A percentile compares a stretch with the other conserved stretches of the same genome.
These are phyloP conservation scores for Lactarius akahatsu DNA, from an alignment of 768 basidiomycete species.

Conservation along the genomic window DNA sequence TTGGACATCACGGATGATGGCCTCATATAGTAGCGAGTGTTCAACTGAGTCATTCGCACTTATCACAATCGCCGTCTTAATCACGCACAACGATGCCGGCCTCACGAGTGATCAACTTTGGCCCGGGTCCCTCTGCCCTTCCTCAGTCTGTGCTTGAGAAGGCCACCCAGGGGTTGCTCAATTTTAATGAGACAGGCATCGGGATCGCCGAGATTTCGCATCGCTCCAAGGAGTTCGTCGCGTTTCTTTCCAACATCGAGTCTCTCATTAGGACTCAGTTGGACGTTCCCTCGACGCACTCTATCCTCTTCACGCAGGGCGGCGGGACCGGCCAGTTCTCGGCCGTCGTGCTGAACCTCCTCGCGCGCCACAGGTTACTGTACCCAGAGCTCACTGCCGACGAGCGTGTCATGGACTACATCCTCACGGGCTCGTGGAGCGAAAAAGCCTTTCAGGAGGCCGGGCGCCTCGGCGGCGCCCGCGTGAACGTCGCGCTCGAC, in stretches of 20 bases:
- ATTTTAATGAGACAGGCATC: constrained; percentile 89
- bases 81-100: constrained; percentile 38
- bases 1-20: not conserved
- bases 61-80: not conserved
- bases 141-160: constrained; percentile 84
- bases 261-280: constrained; percentile 73
- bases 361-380: constrained; percentile 78
- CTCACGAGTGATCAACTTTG: constrained; percentile 78
- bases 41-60: not conserved
- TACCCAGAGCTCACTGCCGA: constrained; percentile 56
- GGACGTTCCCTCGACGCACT: constrained; percentile 77
- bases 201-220: constrained; percentile 97
- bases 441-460: constrained; percentile 85
- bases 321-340: constrained; percentile 93
- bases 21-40: not conserved
- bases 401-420: constrained; percentile 77
- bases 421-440: constrained; percentile 92
- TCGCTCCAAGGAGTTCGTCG: constrained; percentile 84
- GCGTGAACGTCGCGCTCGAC: constrained; percentile 71
- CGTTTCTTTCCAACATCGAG: constrained; percentile 63
- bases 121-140: constrained; percentile 90
- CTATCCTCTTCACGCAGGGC: constrained; percentile 90
- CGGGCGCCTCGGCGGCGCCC: constrained; percentile 56
- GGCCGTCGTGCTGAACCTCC: constrained; percentile 86
- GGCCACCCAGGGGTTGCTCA: constrained; percentile 80